A percentile compares a stretch with the other conserved stretches of the same genome.
Conservation (phyloP, 106 monocot genomes). For the Dendrobium chrysotoxum region DNA sequence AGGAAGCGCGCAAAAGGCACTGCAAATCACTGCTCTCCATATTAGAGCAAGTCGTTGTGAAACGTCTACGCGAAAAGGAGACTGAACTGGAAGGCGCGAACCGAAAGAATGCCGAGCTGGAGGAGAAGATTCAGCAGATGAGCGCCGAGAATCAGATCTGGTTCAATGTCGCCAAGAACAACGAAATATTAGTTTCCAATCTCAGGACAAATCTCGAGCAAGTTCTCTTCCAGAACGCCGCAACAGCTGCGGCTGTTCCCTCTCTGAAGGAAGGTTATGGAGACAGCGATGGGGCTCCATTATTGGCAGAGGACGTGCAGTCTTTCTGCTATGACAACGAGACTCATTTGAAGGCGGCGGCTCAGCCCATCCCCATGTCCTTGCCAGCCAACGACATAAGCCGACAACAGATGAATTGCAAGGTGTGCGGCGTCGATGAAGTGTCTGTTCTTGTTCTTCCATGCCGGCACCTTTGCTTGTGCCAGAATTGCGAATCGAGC, state of each 20-base stretch:
- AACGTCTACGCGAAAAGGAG: conserved; percentile 37
- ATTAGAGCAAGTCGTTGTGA: conserved; percentile 16
- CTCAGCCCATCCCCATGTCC: not conserved
- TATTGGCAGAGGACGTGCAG: conserved; percentile 29
- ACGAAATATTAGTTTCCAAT: conserved; percentile 46
- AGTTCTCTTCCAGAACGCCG: conserved; percentile 23
- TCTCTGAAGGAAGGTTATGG: conserved; percentile 23
- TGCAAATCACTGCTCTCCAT: conserved; percentile 17
- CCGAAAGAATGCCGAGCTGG: conserved; percentile 39
- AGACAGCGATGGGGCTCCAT: conserved; percentile 21
- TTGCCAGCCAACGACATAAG: not conserved
- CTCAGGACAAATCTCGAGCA: conserved; percentile 55
- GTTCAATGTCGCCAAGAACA: conserved; percentile 53
- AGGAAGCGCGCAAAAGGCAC: conserved; percentile 32
- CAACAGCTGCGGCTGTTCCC: not conserved
- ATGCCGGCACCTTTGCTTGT: conserved; percentile 29
- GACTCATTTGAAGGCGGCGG: not conserved
- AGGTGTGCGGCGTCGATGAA: conserved; percentile 10
- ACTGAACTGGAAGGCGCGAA: conserved; percentile 28
- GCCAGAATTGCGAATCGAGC: conserved; percentile 21
- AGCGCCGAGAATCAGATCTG: conserved; percentile 54
- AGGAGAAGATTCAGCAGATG: conserved; percentile 47
- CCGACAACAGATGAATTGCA: conserved; percentile 1
- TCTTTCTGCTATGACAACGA: conserved; percentile 36
- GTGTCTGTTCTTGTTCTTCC: conserved; percentile 28